Base-by-base conservation (phyloP, 768 basidiomycete species). In the Kwoniella heveanensis region DNA sequence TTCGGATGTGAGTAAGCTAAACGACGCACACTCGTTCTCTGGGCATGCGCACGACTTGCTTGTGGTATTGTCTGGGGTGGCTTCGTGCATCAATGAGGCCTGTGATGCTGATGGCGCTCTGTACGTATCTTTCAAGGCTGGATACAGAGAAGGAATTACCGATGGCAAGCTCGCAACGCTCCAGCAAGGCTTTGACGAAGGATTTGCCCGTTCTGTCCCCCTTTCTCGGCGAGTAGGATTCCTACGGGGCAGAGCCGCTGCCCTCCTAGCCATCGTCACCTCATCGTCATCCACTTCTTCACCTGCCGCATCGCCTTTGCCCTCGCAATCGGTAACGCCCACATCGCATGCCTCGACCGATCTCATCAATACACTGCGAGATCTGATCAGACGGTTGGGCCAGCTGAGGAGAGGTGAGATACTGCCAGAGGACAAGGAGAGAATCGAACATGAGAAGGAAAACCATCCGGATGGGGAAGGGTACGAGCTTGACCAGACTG, bases 91-190 rank as follows among this genome's bases (percentile, higher is more conserved):
- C n/a, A n/a, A n/a, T n/a, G n/a, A n/a, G n/a, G n/a, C n/a, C n/a
- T n/a, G n/a, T n/a, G n/a, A n/a, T 44, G 39, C 47, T 21, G 6
- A 26, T 60, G 37, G 54, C 52, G 67, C 36, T 19, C 19, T 22
- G 39, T 21, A 27, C n/a, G n/a, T n/a, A n/a, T n/a, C n/a, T 48
- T 46, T 19, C 19, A 15, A 96, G 95, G 87, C 87, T 19, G 95
- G 95, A 1, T 97, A 97, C 74, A 87, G 95, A n/a, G 94, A 97
- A 81, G 95, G 95, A 6, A 95, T 98, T 71, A 90, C 88, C 0
- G 87, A 88, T 3, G 95, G 95, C 2, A 98, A 97, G 78, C 89
- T 94, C 77, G 83, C 85, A 0, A 88, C 87, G 1, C 83, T 97
- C 1, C 95, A 99, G 73, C 83, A 87, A 66, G 95, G 95, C 0